phyloP scores from a whole-genome alignment of 495 filamentous ascomycete genomes.

The Penicillium alfredii region DNA sequence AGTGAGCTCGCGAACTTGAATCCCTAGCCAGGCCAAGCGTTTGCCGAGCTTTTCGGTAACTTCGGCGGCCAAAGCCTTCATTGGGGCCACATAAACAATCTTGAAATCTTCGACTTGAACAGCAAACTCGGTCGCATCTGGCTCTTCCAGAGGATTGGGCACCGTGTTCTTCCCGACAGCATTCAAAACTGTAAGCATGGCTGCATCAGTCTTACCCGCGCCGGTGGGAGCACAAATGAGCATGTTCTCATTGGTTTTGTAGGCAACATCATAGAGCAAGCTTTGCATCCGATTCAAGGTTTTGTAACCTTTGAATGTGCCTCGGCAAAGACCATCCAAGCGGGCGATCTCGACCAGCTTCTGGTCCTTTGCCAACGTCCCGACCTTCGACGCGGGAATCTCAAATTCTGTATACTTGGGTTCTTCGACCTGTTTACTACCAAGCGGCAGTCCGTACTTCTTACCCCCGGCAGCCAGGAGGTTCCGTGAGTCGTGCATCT shows the following conservation, averaged over 20 bases:
- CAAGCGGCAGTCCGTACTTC: conserved; percentile 68
- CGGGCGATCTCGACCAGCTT: conserved; percentile 71
- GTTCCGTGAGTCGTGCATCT: conserved; percentile 72
- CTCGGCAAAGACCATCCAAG: conserved; percentile 82
- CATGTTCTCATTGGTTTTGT: conserved; percentile 96
- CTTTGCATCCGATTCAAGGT: conserved; percentile 96
- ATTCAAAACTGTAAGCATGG: conserved; percentile 93
- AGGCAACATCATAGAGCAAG: conserved; percentile 89
- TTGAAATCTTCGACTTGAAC: conserved; percentile 88
- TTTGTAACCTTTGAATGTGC: conserved; percentile 94
- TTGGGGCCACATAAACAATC: conserved; percentile 27
- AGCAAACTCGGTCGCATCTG: conserved; percentile 64
- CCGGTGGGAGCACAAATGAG: conserved; percentile 96
- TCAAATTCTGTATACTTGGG: conserved; percentile 80
- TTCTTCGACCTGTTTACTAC: conserved; percentile 54
- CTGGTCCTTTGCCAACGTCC: conserved; percentile 59
- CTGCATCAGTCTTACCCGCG: conserved; percentile 97
- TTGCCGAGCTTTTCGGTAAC: conserved; percentile 93
- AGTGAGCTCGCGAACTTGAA: conserved; percentile 85
- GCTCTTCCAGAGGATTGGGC: conserved; percentile 72
- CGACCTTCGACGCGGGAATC: conserved; percentile 79
- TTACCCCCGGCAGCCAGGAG: conserved; percentile 67
- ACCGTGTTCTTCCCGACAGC: conserved; percentile 76
- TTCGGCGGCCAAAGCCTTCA: conserved; percentile 97
- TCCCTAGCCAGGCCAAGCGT: conserved; percentile 86